phyloP scores from a whole-genome alignment of 2,329 filamentous ascomycete genomes.

The Delphinella strobiligena region DNA sequence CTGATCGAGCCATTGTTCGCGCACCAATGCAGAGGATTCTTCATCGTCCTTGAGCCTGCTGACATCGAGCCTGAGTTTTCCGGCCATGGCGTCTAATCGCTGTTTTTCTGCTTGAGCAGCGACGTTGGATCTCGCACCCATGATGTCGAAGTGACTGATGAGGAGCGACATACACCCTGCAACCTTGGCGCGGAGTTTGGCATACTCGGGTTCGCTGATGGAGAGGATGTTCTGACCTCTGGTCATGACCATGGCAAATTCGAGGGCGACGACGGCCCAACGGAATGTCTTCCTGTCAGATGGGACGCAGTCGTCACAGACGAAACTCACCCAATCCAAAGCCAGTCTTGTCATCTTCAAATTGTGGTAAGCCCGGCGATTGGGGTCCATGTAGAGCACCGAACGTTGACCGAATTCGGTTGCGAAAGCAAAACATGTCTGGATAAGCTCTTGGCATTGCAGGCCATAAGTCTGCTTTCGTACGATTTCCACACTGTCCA shows the following conservation, averaged over 20 bases:
- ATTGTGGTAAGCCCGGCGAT: slow-evolving; percentile 92
- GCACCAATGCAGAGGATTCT: slow-evolving; percentile 66
- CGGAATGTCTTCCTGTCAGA: slow-evolving; percentile 92
- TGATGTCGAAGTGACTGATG: slow-evolving; percentile 98
- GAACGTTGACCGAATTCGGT: slow-evolving; percentile 96
- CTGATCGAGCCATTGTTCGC: slow-evolving; percentile 61
- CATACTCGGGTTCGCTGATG: slow-evolving; percentile 79
- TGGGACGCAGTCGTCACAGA: slow-evolving; percentile 91
- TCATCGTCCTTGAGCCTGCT: slow-evolving; percentile 65
- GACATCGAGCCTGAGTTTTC: slow-evolving; percentile 67
- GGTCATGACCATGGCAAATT: slow-evolving; percentile 97
- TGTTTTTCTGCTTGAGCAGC: slow-evolving; percentile 92
- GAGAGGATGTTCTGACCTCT: slow-evolving; percentile 86
- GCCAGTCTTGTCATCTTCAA: slow-evolving; percentile 86
- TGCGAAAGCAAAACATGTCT: slow-evolving; percentile 97
- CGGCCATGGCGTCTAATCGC: slow-evolving; percentile 65
- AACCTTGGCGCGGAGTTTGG: slow-evolving; percentile 71
- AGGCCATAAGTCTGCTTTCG: slow-evolving; percentile 71
- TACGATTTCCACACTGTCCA: slow-evolving; percentile 95
- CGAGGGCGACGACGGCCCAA: slow-evolving; percentile 89
- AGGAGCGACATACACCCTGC: slow-evolving; percentile 94
- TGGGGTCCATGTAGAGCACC: slow-evolving; percentile 89
- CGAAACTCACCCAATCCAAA: slow-evolving; percentile 94
- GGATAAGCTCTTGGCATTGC: slow-evolving; percentile 88
- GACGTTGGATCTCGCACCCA: slow-evolving; percentile 86